Percentiles rank a stretch among this genome's conserved stretches.
phyloP scores from a whole-genome alignment of 2,329 filamentous ascomycete genomes.

The Botryotinia narcissicola region DNA sequence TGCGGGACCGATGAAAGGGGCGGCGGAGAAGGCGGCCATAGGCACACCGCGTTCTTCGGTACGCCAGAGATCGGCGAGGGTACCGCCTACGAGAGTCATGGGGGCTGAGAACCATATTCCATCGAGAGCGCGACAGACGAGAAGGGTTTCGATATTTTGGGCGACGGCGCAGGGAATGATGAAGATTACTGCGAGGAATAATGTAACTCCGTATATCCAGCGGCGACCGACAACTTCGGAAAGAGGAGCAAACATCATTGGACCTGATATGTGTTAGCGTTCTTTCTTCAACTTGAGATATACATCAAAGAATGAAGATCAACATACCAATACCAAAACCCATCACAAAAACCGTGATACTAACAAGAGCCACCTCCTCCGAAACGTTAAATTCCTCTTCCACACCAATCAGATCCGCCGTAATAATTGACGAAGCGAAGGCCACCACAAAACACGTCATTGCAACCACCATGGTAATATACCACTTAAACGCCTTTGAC shows the following conservation, averaged over 20 bases:
- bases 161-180: constrained; percentile 77
- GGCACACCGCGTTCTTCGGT: constrained; percentile 82
- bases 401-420: constrained; percentile 68
- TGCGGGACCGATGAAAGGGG: constrained; percentile 78
- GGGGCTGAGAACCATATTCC: constrained; percentile 83
- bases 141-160: constrained; percentile 71
- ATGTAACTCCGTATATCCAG: constrained; percentile 56
- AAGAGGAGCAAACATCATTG: constrained; percentile 76
- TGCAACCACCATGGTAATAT: constrained; percentile 81
- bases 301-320: too few species aligned
- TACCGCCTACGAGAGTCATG: constrained; percentile 83
- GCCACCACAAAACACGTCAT: constrained; percentile 66
- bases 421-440: constrained; percentile 71
- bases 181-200: constrained; percentile 66
- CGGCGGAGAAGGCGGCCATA: constrained; percentile 82
- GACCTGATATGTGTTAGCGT: constrained; percentile 45
- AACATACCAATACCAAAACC: constrained; percentile 71
- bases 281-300: too few species aligned
- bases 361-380: constrained; percentile 68
- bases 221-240: constrained; percentile 73
- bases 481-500: constrained; percentile 77
- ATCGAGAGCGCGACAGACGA: constrained; percentile 74
- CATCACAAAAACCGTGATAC: constrained; percentile 74
- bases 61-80: constrained; percentile 78
- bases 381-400: constrained; percentile 63